These are phyloP conservation scores for Naganishia onofrii DNA, from an alignment of 768 basidiomycete species.

Conservation along the genomic window DNA sequence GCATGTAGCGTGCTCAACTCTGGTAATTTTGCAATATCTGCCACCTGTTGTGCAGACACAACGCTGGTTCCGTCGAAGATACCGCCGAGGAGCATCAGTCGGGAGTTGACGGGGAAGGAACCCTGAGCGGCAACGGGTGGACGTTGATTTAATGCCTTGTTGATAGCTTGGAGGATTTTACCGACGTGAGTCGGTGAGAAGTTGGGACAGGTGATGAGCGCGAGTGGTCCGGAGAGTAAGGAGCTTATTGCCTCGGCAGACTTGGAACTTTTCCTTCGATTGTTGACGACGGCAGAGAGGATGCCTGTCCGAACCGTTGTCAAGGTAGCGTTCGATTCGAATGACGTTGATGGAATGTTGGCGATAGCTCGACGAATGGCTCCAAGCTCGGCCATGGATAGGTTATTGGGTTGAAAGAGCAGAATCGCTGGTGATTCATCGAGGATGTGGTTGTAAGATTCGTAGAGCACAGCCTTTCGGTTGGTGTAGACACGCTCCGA, in stretches of 20 bases:
- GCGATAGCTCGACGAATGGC: constrained; percentile 68
- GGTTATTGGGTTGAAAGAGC: constrained; percentile 74
- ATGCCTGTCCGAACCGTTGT: constrained; percentile 69
- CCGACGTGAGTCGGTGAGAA: constrained; percentile 46
- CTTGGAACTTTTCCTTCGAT: constrained; percentile 60
- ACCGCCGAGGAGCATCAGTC: constrained; percentile 69
- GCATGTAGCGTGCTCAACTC: constrained; percentile 71
- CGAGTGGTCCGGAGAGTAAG: constrained; percentile 44
- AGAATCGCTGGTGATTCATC: constrained; percentile 64
- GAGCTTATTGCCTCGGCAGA: constrained; percentile 65
- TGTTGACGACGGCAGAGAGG: constrained; percentile 72
- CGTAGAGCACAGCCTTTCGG: constrained; percentile 77
- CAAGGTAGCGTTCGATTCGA: constrained; percentile 56
- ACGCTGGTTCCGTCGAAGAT: constrained; percentile 69
- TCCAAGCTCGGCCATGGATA: constrained; percentile 64
- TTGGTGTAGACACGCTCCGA: constrained; percentile 66
- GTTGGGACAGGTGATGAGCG: constrained; percentile 43
- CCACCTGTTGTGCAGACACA: constrained; percentile 62
- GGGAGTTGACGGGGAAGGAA: constrained; percentile 50
- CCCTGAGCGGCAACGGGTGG: constrained; percentile 19
- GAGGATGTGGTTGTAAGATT: constrained; percentile 73
- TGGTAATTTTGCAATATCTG: constrained; percentile 66
- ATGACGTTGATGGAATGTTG: constrained; percentile 55
- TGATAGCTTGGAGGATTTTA: constrained; percentile 38
- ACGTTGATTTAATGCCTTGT: constrained; percentile 34